Evolutionary conservation across 73 alveolate genomes (phyloP).

Genomic region (Chromera velia): DNA sequence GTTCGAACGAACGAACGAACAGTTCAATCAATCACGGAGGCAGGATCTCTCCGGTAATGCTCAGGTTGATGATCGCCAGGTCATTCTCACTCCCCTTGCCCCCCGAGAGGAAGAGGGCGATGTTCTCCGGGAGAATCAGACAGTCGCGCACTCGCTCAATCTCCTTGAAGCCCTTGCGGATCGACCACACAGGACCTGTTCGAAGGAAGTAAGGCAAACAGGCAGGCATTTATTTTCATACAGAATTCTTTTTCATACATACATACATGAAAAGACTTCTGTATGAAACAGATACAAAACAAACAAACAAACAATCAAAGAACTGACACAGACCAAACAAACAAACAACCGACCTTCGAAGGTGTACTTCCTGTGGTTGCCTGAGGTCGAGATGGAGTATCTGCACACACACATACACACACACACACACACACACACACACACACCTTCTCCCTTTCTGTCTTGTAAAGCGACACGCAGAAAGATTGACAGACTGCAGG

Average conservation of each 20-base stretch:
- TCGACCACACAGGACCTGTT: background rate
- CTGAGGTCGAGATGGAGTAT: background rate
- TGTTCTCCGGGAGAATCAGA: background rate
- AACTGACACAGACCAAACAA: no score
- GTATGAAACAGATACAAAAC: background rate
- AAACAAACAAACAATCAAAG: background rate
- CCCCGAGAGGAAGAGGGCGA: background rate
- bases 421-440: no score
- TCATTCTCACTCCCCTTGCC: background rate
- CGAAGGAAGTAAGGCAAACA: no score
- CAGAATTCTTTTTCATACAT: no score
- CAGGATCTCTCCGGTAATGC: background rate
- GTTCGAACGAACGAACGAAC: no score
- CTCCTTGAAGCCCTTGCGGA: background rate
- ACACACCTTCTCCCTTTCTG: no score
- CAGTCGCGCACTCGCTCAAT: background rate
- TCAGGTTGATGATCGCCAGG: background rate
- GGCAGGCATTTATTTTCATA: no score
- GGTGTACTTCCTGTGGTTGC: background rate
- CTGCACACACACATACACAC: no score
- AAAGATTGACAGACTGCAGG: no score
- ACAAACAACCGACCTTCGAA: background rate
- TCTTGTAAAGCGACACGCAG: no score
- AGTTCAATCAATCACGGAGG: background rate
- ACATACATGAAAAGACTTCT: no score